These are phyloP conservation scores for Russula foetens DNA, from an alignment of 768 basidiomycete genomes.

Conservation along the genomic window DNA sequence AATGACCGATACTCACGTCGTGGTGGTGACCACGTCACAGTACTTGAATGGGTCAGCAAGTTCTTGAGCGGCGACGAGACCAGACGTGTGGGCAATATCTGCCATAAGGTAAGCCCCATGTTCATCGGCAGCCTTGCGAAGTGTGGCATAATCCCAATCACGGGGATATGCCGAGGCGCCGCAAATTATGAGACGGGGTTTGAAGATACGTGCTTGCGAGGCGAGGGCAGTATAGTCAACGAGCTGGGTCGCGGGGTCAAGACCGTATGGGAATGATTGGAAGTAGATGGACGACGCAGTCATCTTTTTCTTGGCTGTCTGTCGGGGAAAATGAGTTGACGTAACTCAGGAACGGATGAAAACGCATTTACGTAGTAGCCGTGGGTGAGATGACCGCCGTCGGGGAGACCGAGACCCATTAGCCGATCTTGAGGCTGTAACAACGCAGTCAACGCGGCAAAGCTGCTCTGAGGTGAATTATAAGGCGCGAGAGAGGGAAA, in stretches of 20 bases:
- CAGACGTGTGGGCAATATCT: constrained; percentile 97
- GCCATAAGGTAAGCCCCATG: constrained; percentile 93
- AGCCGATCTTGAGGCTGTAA: constrained; percentile 96
- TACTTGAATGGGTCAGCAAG: constrained; percentile 88
- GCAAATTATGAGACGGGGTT: constrained; percentile 91
- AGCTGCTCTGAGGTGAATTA: constrained; percentile 41
- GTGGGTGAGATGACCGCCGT: constrained; percentile 95
- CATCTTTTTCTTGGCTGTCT: constrained; percentile 99
- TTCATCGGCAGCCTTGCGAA: constrained; percentile 74
- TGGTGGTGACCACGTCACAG: constrained; percentile 97
- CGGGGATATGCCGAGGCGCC: constrained; percentile 98
- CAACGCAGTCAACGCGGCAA: constrained; percentile 92
- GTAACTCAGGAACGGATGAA: constrained; percentile 1
- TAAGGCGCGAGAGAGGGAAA: background rate
- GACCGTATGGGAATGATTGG: constrained; percentile 92
- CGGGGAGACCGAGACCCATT: constrained; percentile 97
- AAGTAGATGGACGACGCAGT: constrained; percentile 99
- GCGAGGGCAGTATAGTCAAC: constrained; percentile 82
- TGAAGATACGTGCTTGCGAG: constrained; percentile 88
- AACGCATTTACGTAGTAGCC: constrained; percentile 76
- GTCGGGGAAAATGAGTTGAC: background rate
- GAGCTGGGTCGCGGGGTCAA: constrained; percentile 74
- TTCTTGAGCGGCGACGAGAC: constrained; percentile 87
- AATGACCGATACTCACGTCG: constrained; percentile 52
- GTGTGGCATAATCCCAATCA: constrained; percentile 89